A percentile compares a stretch with the other conserved stretches of the same genome.
Conservation (phyloP, 2,329 filamentous ascomycete species). For the Exophiala sideris region DNA sequence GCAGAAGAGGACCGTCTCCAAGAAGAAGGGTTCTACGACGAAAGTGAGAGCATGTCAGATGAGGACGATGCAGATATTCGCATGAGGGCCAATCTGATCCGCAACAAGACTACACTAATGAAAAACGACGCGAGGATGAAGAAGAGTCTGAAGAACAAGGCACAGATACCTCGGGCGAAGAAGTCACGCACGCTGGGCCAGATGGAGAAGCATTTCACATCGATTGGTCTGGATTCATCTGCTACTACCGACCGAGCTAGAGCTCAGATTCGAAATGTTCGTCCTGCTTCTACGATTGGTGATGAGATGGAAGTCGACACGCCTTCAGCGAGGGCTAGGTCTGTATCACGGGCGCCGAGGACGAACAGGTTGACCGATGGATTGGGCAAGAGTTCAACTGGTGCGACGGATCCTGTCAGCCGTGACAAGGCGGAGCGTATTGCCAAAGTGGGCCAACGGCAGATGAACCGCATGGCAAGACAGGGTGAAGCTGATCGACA, state of each 20-base stretch:
- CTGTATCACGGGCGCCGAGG: constrained; percentile 66
- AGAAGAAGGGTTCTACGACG: constrained; percentile 89
- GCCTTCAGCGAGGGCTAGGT: constrained; percentile 35
- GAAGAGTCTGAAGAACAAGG: constrained; percentile 95
- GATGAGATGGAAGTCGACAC: constrained; percentile 48
- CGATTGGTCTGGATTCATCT: constrained; percentile 78
- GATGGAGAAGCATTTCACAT: constrained; percentile 81
- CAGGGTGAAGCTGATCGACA: constrained; percentile 97
- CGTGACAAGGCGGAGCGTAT: constrained; percentile 80
- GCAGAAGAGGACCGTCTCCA: constrained; percentile 93
- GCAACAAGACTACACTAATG: constrained; percentile 89
- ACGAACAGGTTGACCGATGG: constrained; percentile 46
- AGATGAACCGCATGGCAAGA: constrained; percentile 97
- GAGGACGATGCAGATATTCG: constrained; percentile 82
- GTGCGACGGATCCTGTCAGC: constrained; percentile 65
- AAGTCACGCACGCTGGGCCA: constrained; percentile 79
- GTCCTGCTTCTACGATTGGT: constrained; percentile 62
- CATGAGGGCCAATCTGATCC: constrained; percentile 90
- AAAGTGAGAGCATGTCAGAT: constrained; percentile 76
- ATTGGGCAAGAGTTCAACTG: constrained; percentile 65
- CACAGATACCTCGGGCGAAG: constrained; percentile 80
- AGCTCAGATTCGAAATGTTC: constrained; percentile 59
- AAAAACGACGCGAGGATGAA: constrained; percentile 92
- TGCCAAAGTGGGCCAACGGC: constrained; percentile 88
- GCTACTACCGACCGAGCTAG: constrained; percentile 71